Evolutionary conservation across 2,329 filamentous ascomycete species (phyloP).

Genomic region (Blastomyces parvus): DNA sequence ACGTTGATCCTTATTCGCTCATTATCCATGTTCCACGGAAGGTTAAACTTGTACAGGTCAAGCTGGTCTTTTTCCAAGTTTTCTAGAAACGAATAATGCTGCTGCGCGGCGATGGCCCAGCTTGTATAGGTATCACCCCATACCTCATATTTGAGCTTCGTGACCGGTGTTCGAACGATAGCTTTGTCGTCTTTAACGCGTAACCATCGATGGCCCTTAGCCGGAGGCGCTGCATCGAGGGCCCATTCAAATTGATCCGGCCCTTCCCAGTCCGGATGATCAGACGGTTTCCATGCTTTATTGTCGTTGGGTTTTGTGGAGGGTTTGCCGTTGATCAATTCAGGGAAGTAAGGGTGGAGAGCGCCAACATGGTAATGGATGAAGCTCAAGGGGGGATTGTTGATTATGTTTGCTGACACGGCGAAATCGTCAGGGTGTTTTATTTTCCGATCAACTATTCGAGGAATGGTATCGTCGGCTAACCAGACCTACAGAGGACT

Average conservation of each 20-base stretch:
- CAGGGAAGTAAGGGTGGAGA: constrained; percentile 47
- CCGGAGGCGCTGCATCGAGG: constrained; percentile 3
- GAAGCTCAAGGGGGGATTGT: constrained; percentile 46
- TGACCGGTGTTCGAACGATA: constrained; percentile 38
- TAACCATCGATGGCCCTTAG: constrained; percentile 37
- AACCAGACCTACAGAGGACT: constrained; percentile 7
- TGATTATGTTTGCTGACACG: constrained; percentile 49
- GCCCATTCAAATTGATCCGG: constrained; percentile 9
- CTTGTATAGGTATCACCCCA: constrained; percentile 38
- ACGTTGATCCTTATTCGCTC: constrained; percentile 47
- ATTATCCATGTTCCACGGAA: constrained; percentile 24
- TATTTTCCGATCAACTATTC: constrained; percentile 45
- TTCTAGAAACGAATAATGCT: constrained; percentile 40
- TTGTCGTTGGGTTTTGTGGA: constrained; percentile 8
- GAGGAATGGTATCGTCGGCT: constrained; percentile 24
- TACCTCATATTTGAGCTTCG: constrained; percentile 39
- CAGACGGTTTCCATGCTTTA: constrained; percentile 11
- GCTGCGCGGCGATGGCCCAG: constrained; percentile 43
- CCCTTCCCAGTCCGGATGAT: constrained; percentile 9
- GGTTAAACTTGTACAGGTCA: constrained; percentile 34
- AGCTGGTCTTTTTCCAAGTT: constrained; percentile 43
- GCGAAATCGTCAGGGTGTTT: constrained; percentile 43
- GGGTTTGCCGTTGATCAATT: constrained; percentile 21
- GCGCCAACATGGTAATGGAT: constrained; percentile 47
- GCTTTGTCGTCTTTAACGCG: constrained; percentile 31